Evolutionary conservation across 208 protist species (phyloP).

Genomic region (Acanthamoeba lugdunensis): DNA sequence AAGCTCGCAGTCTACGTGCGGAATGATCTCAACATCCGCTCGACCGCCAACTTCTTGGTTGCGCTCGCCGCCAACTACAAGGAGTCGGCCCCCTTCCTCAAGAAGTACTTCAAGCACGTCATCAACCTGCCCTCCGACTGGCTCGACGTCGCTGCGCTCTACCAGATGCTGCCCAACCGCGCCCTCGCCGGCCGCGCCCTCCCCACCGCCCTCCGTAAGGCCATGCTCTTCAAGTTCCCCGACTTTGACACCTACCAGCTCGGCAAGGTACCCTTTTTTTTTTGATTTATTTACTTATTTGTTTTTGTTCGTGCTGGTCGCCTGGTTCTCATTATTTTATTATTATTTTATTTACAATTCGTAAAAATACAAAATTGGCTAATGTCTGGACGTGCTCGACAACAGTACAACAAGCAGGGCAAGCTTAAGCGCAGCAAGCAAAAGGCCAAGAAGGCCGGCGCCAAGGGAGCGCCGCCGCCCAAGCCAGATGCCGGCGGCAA

Average conservation of each 20-base stretch:
- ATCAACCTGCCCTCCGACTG: conserved; percentile 93
- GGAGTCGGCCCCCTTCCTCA: conserved; percentile 90
- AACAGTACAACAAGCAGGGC: conserved; percentile 91
- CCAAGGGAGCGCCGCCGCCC: conserved; percentile 67
- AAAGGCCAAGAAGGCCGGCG: conserved; percentile 82
- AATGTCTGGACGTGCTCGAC: neutral
- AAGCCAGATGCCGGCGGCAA: neutral
- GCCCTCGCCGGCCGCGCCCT: conserved; percentile 77
- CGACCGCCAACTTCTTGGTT: conserved; percentile 92
- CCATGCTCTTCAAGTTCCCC: conserved; percentile 90
- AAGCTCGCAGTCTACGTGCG: conserved; percentile 72
- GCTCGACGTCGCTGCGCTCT: conserved; percentile 92
- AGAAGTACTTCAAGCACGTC: conserved; percentile 89
- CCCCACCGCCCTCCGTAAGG: conserved; percentile 90
- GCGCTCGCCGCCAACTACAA: conserved; percentile 89
- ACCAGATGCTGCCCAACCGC: conserved; percentile 64
- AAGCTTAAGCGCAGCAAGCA: conserved; percentile 83
- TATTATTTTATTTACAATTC: neutral
- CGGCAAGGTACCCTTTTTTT: conserved; percentile 85
- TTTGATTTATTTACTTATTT: neutral
- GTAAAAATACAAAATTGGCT: too few species aligned
- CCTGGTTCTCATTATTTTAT: too few species aligned
- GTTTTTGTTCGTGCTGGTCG: neutral
- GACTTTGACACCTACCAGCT: conserved; percentile 93
- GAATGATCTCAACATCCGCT: conserved; percentile 91